phyloP scores from a whole-genome alignment of 1,284 basidiomycete genomes.

The Phaffia rhodozyma region DNA sequence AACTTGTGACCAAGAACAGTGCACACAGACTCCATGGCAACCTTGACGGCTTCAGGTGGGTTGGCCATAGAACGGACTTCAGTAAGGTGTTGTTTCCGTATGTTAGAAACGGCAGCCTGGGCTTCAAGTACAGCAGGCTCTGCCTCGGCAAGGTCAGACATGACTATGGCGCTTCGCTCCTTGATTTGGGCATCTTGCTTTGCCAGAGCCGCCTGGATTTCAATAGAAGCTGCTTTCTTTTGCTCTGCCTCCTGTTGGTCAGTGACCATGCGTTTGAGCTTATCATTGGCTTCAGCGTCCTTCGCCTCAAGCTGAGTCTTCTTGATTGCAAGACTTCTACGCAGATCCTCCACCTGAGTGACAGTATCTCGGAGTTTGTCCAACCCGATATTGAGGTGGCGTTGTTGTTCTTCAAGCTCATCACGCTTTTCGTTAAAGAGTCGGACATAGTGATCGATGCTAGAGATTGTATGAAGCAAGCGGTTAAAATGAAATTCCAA shows the following conservation, averaged over 20 bases:
- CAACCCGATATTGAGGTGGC: constrained; percentile 94
- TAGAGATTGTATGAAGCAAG: constrained; percentile 29
- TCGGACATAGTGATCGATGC: constrained; percentile 95
- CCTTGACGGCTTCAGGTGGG: constrained; percentile 92
- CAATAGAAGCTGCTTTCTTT: constrained; percentile 90
- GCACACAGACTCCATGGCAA: constrained; percentile 98
- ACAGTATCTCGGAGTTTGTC: constrained; percentile 95
- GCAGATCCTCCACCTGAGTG: constrained; percentile 87
- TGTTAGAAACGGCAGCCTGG: constrained; percentile 88
- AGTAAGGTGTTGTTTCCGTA: constrained; percentile 91
- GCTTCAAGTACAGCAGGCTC: constrained; percentile 95
- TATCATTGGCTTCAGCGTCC: constrained; percentile 89
- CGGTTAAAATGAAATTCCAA: background rate
- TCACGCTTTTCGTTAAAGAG: constrained; percentile 96
- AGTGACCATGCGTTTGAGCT: constrained; percentile 93
- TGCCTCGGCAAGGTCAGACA: constrained; percentile 91
- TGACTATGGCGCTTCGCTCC: constrained; percentile 75
- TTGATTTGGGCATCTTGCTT: constrained; percentile 84
- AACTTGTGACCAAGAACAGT: constrained; percentile 95
- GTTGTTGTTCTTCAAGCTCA: constrained; percentile 95
- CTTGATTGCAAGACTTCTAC: constrained; percentile 90
- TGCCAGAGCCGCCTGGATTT: constrained; percentile 86
- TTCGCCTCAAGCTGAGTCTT: constrained; percentile 85
- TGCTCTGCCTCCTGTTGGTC: constrained; percentile 98
- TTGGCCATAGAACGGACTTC: constrained; percentile 99